Evolutionary conservation across 371 early-diverging fungal species (phyloP).

Genomic region (Mortierella sp.): DNA sequence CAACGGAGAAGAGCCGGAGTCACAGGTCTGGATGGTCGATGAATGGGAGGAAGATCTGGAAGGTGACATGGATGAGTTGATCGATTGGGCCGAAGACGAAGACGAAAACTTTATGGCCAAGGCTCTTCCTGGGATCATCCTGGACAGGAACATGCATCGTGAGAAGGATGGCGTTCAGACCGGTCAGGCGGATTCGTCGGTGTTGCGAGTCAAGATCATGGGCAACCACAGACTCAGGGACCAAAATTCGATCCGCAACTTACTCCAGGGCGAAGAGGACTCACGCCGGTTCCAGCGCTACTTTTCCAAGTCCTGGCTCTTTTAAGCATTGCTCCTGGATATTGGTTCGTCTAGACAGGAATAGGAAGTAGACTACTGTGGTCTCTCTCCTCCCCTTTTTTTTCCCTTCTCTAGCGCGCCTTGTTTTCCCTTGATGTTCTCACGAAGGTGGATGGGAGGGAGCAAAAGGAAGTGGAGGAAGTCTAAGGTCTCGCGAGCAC

Average conservation of each 20-base stretch:
- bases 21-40: conserved; percentile 43
- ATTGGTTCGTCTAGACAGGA: not conserved
- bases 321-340: conserved; percentile 10
- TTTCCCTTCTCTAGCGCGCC: not conserved
- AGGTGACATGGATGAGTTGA: conserved; percentile 41
- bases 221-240: conserved; percentile 27
- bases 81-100: conserved; percentile 44
- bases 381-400: not conserved
- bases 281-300: conserved; percentile 33
- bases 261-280: conserved; percentile 33
- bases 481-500: not conserved
- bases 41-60: conserved; percentile 53
- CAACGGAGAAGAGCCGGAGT: conserved; percentile 5
- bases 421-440: not conserved
- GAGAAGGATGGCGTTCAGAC: not conserved
- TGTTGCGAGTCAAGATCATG: conserved; percentile 14
- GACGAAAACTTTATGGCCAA: not conserved
- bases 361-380: too few relatives aligned
- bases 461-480: not conserved
- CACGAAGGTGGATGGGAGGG: not conserved
- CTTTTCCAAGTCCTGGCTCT: conserved; percentile 48
- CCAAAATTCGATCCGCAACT: conserved; percentile 18
- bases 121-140: not conserved
- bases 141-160: not conserved
- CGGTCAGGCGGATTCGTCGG: not conserved